These are phyloP conservation scores for Medicago truncatula DNA, from an alignment of 306 rosid species.

Conservation along the genomic window DNA sequence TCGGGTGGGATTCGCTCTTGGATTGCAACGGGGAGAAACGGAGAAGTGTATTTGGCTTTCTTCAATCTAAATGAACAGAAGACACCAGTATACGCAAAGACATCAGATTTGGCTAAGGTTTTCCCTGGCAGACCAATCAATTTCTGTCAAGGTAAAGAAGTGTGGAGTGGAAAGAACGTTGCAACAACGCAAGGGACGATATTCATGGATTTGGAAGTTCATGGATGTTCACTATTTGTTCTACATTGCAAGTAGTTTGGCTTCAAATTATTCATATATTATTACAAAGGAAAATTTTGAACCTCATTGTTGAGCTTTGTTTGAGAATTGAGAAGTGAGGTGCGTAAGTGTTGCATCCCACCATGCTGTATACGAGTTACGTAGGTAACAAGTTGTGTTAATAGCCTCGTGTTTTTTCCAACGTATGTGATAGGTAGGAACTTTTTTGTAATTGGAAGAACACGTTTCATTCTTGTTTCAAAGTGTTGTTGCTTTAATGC, in stretches of 20 bases:
- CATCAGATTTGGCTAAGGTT: constrained; percentile 58
- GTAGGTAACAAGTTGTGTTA: too few species aligned
- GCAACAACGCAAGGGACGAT: constrained; percentile 43
- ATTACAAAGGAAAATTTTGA: too few species aligned
- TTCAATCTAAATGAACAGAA: constrained; percentile 62
- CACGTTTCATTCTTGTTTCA: too few species aligned
- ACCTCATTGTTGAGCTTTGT: not conserved
- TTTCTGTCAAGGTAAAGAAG: constrained; percentile 60
- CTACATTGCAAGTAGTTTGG: constrained; percentile 49
- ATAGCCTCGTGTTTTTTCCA: too few species aligned
- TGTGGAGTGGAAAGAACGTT: constrained; percentile 69
- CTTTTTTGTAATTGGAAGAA: too few species aligned
- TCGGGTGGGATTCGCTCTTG: constrained; percentile 72
- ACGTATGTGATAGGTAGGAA: too few species aligned
- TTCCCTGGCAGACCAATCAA: constrained; percentile 47
- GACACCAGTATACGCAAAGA: constrained; percentile 50
- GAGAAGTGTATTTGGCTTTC: constrained; percentile 78
- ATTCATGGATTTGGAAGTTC: constrained; percentile 54
- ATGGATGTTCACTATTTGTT: constrained; percentile 70
- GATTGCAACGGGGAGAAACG: constrained; percentile 84
- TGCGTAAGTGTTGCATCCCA: not conserved
- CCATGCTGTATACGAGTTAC: not conserved
- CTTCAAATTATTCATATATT: too few species aligned
- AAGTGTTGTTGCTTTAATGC: too few species aligned
- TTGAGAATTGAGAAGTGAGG: too few species aligned